Evolutionary conservation across 306 rosid species (phyloP).

Genomic region (Cajanus cajan): DNA sequence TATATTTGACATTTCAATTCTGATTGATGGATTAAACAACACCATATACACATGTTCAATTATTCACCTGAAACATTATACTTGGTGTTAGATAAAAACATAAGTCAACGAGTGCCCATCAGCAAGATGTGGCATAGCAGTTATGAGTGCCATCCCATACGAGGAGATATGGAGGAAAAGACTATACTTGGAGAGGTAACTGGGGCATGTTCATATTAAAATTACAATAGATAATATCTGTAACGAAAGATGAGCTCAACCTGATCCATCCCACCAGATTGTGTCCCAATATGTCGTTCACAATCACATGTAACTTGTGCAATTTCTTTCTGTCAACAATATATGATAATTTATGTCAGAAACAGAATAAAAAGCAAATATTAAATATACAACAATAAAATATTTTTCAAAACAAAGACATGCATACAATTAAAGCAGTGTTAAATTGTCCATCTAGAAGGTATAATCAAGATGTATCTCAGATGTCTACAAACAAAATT

Average conservation of each 20-base stretch:
- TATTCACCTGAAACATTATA: not conserved
- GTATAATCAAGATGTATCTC: not conserved
- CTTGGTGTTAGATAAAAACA: not conserved
- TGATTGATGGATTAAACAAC: constrained; percentile 13
- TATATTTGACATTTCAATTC: constrained; percentile 10
- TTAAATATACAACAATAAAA: not conserved
- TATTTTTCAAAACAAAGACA: constrained; percentile 4
- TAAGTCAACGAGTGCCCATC: not conserved
- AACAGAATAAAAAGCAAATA: not conserved
- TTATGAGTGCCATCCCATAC: not conserved
- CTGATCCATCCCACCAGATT: constrained; percentile 99
- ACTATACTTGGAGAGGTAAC: not conserved
- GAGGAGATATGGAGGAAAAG: not conserved
- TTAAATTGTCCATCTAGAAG: not conserved
- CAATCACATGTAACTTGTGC: constrained; percentile 93
- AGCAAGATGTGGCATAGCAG: not conserved
- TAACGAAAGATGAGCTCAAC: constrained; percentile 34
- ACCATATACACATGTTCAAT: not conserved
- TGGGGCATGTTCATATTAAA: not conserved
- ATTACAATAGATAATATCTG: constrained; percentile 8
- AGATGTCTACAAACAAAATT: not conserved
- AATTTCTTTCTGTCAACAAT: constrained; percentile 74
- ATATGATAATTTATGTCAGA: constrained; percentile 32
- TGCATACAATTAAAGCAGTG: not conserved
- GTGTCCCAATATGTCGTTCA: constrained; percentile 95